A percentile compares a stretch with the other conserved stretches of the same genome.
These are phyloP conservation scores for Aureobasidium subglaciale DNA, from an alignment of 2,329 filamentous ascomycete species.

Conservation along the genomic window DNA sequence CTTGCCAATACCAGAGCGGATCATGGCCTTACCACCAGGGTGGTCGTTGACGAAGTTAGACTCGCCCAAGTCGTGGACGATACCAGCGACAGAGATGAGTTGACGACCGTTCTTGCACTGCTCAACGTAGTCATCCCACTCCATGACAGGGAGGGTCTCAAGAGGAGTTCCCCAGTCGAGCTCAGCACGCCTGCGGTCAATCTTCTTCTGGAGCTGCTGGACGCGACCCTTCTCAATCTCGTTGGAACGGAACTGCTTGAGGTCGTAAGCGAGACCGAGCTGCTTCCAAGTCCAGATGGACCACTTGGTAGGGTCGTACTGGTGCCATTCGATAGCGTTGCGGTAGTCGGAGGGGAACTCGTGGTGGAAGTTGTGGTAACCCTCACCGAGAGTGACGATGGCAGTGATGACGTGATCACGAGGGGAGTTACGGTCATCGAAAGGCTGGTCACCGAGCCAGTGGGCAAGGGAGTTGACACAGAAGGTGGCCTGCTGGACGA, in stretches of 20 bases:
- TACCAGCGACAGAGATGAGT: constrained; percentile 70
- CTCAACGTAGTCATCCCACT: constrained; percentile 79
- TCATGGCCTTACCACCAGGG: constrained; percentile 84
- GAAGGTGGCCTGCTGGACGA: constrained; percentile 88
- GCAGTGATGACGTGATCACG: constrained; percentile 83
- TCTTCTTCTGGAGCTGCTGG: constrained; percentile 87
- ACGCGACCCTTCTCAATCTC: constrained; percentile 89
- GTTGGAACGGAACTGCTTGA: constrained; percentile 86
- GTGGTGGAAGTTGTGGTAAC: constrained; percentile 95
- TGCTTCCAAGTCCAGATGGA: constrained; percentile 78
- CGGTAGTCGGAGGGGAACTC: constrained; percentile 91
- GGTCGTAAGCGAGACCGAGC: constrained; percentile 73
- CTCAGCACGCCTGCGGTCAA: constrained; percentile 73
- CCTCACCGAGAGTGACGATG: constrained; percentile 76
- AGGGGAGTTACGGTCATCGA: constrained; percentile 86
- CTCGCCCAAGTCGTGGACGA: constrained; percentile 66
- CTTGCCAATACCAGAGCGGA: constrained; percentile 74
- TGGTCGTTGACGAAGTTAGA: constrained; percentile 71
- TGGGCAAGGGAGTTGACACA: constrained; percentile 88
- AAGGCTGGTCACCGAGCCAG: constrained; percentile 87
- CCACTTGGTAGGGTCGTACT: constrained; percentile 92
- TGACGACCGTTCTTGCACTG: constrained; percentile 71
- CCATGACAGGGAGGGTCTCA: constrained; percentile 76
- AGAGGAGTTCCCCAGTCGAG: constrained; percentile 84
- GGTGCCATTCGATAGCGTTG: constrained; percentile 84